These are phyloP conservation scores for Russula earlei DNA, from an alignment of 768 basidiomycete genomes.

Conservation along the genomic window DNA sequence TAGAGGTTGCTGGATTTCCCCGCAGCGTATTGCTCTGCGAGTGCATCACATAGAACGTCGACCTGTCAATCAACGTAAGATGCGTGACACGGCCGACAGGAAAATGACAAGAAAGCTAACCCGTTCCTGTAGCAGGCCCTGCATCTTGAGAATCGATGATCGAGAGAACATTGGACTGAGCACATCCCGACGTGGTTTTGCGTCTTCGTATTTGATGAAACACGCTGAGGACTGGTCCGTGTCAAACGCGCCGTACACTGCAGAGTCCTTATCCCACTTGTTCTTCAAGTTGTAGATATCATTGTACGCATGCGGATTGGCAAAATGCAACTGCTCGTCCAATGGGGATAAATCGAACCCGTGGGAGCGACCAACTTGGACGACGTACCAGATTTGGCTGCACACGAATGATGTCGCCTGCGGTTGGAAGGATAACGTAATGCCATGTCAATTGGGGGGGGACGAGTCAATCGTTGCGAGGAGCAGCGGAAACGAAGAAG, in stretches of 20 bases:
- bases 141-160: conserved; percentile 31
- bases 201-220: conserved; percentile 29
- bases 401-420: conserved; percentile 33
- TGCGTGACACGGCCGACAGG: too few species aligned
- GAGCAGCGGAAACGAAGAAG: background rate
- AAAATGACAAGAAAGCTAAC: conserved; percentile 17
- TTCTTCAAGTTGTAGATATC: conserved; percentile 33
- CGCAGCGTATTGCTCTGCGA: conserved; percentile 26
- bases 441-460: background rate
- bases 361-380: background rate
- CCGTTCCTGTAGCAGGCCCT: conserved; percentile 29
- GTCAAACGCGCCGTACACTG: conserved; percentile 32
- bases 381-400: conserved; percentile 33
- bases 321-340: conserved; percentile 34
- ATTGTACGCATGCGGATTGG: conserved; percentile 31
- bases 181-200: conserved; percentile 28
- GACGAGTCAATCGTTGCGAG: background rate
- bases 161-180: conserved; percentile 35
- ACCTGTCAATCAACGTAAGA: background rate
- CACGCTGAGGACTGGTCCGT: conserved; percentile 32
- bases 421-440: background rate
- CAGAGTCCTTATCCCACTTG: conserved; percentile 27
- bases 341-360: background rate
- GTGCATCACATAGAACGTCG: background rate
- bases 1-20: conserved; percentile 25